These are phyloP conservation scores for Pleurozium schreberi DNA, from an alignment of 225 moss, liverwort and hornwort genomes.

Conservation along the genomic window DNA sequence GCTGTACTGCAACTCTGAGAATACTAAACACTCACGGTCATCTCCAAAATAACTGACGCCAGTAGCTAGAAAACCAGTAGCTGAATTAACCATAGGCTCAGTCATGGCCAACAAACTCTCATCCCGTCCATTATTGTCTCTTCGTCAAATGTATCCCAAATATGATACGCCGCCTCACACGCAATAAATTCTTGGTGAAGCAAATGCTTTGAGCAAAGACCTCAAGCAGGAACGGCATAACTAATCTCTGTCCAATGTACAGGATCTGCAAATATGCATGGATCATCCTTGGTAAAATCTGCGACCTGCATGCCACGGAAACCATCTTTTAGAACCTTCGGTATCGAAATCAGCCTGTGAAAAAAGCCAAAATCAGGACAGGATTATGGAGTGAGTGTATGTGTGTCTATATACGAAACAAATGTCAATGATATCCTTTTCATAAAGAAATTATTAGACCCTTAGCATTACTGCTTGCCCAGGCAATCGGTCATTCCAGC, in stretches of 20 bases:
- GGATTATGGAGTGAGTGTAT: neutral
- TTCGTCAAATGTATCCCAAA: neutral
- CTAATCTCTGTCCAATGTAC: slow-evolving; percentile 50
- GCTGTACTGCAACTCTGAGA: neutral
- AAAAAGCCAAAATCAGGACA: neutral
- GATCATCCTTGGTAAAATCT: slow-evolving; percentile 59
- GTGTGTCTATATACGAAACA: neutral
- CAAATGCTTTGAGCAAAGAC: neutral
- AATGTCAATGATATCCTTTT: neutral
- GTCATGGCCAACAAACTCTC: neutral
- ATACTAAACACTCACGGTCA: neutral
- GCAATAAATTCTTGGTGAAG: neutral
- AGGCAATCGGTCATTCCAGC: neutral
- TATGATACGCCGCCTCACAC: neutral
- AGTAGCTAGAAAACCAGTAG: neutral
- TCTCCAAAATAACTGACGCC: neutral
- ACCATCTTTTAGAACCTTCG: neutral
- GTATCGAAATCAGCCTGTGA: neutral
- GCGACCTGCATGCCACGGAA: slow-evolving; percentile 40
- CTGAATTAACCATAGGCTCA: neutral
- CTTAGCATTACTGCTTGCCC: neutral
- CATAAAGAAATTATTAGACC: no score
- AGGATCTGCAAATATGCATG: slow-evolving; percentile 61
- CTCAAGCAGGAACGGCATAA: slow-evolving; percentile 64
- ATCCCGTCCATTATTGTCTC: neutral